Conservation (phyloP, 2,329 filamentous ascomycete genomes). For the Torrubiella hemipterigena region DNA sequence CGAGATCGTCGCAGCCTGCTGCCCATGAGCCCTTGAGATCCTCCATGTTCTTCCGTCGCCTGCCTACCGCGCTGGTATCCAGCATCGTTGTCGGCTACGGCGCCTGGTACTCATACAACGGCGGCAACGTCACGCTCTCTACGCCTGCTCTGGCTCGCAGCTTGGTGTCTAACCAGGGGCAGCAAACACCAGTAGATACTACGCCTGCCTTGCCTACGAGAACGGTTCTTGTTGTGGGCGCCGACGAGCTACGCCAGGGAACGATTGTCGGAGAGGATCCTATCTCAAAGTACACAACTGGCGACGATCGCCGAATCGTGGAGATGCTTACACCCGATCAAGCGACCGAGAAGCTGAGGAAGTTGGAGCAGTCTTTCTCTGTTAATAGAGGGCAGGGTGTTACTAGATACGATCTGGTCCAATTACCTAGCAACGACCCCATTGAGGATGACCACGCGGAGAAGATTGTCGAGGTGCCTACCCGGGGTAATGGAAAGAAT, state of each 20-base stretch:
- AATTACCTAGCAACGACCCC: conserved; percentile 90
- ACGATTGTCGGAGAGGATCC: conserved; percentile 77
- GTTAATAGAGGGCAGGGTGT: conserved; percentile 86
- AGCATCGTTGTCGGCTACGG: conserved; percentile 59
- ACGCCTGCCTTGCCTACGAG: conserved; percentile 35
- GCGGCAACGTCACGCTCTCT: conserved; percentile 19
- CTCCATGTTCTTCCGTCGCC: conserved; percentile 64
- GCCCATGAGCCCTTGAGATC: conserved; percentile 44
- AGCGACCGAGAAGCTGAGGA: conserved; percentile 77
- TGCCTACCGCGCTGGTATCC: conserved; percentile 55
- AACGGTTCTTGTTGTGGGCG: conserved; percentile 76
- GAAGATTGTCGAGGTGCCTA: conserved; percentile 87
- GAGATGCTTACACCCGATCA: conserved; percentile 97
- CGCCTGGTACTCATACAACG: conserved; percentile 63
- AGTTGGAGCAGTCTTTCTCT: conserved; percentile 82
- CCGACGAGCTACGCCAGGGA: conserved; percentile 81
- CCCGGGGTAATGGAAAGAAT: conserved; percentile 40
- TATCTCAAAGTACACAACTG: conserved; percentile 77
- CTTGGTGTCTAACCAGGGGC: conserved; percentile 25
- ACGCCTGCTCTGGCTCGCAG: conserved; percentile 24
- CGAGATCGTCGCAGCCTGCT: conserved; percentile 16
- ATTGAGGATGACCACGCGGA: conserved; percentile 98
- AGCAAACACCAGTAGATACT: conserved; percentile 13
- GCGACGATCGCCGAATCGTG: conserved; percentile 72
- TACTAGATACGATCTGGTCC: conserved; percentile 86